A percentile compares a stretch with the other conserved stretches of the same genome.
Conservation (phyloP, 2,329 filamentous ascomycete genomes). For the Monosporascus cannonballus region DNA sequence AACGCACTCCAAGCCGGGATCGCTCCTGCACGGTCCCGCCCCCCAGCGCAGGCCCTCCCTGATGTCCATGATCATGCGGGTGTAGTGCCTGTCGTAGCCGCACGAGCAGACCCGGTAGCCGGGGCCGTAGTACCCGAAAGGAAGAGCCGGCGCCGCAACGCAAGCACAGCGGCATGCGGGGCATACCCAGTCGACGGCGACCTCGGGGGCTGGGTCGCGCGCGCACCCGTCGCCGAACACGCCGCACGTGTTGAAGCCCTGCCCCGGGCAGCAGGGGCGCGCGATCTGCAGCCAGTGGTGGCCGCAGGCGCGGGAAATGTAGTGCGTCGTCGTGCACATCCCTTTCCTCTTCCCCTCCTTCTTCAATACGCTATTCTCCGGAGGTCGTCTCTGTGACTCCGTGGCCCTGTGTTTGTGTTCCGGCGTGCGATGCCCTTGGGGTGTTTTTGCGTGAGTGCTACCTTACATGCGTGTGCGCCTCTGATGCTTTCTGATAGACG, state of each 20-base stretch:
- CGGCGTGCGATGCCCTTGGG: too few relatives aligned
- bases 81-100: slow-evolving; percentile 40
- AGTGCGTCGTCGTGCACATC: slow-evolving; percentile 46
- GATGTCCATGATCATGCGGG: slow-evolving; percentile 40
- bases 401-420: not conserved
- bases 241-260: slow-evolving; percentile 44
- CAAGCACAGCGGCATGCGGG: slow-evolving; percentile 11
- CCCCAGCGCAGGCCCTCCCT: slow-evolving; percentile 42
- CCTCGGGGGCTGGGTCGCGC: slow-evolving; percentile 28
- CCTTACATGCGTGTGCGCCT: not conserved
- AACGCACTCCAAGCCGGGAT: slow-evolving; percentile 33
- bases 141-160: not conserved
- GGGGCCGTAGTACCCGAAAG: slow-evolving; percentile 6
- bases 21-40: slow-evolving; percentile 32
- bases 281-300: slow-evolving; percentile 47
- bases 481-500: too few relatives aligned
- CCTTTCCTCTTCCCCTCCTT: not conserved
- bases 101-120: slow-evolving; percentile 34
- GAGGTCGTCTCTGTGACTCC: not conserved
- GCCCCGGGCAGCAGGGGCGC: slow-evolving; percentile 40
- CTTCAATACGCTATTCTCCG: not conserved
- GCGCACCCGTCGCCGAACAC: slow-evolving; percentile 33
- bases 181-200: slow-evolving; percentile 26
- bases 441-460: not conserved
- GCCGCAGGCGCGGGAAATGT: slow-evolving; percentile 41